Conservation (phyloP, 371 early-diverging fungal species). For the Mucor irregularis region DNA sequence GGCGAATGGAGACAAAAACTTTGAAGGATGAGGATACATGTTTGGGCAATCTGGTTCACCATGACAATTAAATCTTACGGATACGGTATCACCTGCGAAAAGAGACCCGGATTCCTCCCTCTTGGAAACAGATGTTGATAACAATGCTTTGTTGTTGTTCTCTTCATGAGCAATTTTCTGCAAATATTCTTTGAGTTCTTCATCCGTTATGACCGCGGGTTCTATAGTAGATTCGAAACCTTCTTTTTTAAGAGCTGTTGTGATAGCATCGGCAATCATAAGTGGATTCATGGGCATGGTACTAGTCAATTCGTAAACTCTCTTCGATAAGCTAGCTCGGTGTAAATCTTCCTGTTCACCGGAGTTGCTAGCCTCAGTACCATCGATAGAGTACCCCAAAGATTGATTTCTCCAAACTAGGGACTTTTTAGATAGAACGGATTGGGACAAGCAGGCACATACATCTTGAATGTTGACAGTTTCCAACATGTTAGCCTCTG, state of each 20-base stretch:
- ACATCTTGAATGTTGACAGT: constrained; percentile 24
- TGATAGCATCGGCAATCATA: constrained; percentile 7
- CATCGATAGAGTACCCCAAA: neutral
- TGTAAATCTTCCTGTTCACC: neutral
- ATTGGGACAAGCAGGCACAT: constrained; percentile 5
- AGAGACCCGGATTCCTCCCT: too few relatives aligned
- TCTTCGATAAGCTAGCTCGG: neutral
- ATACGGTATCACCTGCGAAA: too few relatives aligned
- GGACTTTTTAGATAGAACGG: constrained; percentile 5
- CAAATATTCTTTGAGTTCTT: constrained; percentile 4
- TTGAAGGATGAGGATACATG: constrained; percentile 5
- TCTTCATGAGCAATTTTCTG: neutral
- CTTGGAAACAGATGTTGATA: too few relatives aligned
- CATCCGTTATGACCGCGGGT: constrained; percentile 1
- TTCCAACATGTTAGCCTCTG: constrained; percentile 1
- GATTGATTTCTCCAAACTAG: neutral
- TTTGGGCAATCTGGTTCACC: neutral
- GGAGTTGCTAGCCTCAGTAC: neutral
- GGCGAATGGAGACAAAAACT: constrained; percentile 4
- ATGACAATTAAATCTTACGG: too few relatives aligned
- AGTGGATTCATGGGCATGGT: neutral
- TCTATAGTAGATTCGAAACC: neutral
- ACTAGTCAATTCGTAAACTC: constrained; percentile 9
- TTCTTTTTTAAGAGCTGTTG: constrained; percentile 1
- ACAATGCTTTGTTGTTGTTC: neutral